phyloP scores from a whole-genome alignment of 106 monocot genomes.

The Acorus gramineus region DNA sequence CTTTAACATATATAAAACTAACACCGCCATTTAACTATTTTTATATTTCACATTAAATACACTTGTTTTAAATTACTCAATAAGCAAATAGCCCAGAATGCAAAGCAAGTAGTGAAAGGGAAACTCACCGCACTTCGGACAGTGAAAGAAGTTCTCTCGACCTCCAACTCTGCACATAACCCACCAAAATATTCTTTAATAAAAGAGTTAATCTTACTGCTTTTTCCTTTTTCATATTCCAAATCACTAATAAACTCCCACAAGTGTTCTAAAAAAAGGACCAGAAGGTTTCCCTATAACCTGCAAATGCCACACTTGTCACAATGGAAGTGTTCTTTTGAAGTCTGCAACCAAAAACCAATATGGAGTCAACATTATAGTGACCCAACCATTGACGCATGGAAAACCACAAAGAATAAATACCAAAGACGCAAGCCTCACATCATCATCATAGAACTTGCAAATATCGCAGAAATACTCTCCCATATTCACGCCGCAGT shows the following conservation, averaged over 20 bases:
- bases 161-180: conserved; percentile 48
- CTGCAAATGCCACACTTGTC: conserved; percentile 82
- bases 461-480: conserved; percentile 66
- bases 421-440: conserved; percentile 14
- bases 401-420: not conserved
- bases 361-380: not conserved
- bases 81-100: not conserved
- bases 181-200: no score
- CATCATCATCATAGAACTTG: conserved; percentile 86
- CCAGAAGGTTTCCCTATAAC: conserved; percentile 5
- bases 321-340: conserved; percentile 65
- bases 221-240: no score
- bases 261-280: not conserved
- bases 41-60: not conserved
- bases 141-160: conserved; percentile 69
- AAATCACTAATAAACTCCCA: not conserved
- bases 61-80: not conserved
- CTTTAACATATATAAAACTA: no score
- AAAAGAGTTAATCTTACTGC: no score
- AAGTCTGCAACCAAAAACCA: conserved; percentile 21
- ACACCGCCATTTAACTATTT: no score
- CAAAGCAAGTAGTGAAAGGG: not conserved
- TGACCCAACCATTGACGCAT: not conserved
- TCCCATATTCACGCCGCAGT: conserved; percentile 87
- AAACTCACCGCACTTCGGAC: conserved; percentile 65